Evolutionary conservation across 2,329 filamentous ascomycete species (phyloP).

Genomic region (Aureobasidium sp.): DNA sequence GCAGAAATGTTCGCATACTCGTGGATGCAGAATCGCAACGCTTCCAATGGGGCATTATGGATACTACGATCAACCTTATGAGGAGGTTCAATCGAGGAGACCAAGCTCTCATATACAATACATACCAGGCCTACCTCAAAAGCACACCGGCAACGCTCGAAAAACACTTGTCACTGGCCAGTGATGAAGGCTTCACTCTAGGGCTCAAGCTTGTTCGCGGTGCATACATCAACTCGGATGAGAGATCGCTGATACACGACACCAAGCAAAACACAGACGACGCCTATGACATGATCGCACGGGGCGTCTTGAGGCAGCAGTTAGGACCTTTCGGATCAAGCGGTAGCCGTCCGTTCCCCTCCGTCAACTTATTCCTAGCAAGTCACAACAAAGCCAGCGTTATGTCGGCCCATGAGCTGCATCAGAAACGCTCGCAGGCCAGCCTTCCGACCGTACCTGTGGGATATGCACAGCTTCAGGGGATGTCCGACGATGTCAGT

Average conservation of each 20-base stretch:
- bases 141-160: conserved; percentile 36
- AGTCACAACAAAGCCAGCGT: conserved; percentile 17
- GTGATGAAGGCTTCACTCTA: conserved; percentile 39
- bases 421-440: background rate
- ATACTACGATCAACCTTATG: conserved; percentile 45
- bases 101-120: conserved; percentile 39
- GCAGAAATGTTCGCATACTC: conserved; percentile 37
- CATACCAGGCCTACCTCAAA: conserved; percentile 46
- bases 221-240: conserved; percentile 43
- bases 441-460: background rate
- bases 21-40: conserved; percentile 47
- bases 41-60: conserved; percentile 42
- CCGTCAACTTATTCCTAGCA: conserved; percentile 22
- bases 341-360: conserved; percentile 13
- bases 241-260: conserved; percentile 19
- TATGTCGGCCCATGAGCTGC: background rate
- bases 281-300: conserved; percentile 20
- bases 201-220: conserved; percentile 46
- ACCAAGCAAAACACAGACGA: conserved; percentile 22
- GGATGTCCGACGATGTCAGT: conserved; percentile 22
- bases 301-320: conserved; percentile 16
- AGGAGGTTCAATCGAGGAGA: conserved; percentile 40
- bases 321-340: conserved; percentile 13
- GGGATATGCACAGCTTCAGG: conserved; percentile 21
- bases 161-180: conserved; percentile 29